Conservation (phyloP, 2,329 filamentous ascomycete genomes). For the Verticillium zaregamsianum region DNA sequence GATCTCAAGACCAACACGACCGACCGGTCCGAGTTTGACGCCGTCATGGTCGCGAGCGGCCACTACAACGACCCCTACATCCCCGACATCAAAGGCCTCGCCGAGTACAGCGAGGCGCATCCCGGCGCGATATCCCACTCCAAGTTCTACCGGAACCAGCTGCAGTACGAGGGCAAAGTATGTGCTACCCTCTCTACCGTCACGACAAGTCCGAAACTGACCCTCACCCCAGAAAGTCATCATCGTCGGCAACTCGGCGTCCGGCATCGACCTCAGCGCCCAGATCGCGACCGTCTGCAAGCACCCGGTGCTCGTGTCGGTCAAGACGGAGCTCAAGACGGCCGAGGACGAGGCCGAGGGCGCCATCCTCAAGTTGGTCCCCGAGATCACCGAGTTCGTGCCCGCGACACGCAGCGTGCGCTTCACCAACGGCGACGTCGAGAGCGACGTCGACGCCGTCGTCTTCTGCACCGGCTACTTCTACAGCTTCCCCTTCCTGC, state of each 20-base stretch:
- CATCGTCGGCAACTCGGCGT: slow-evolving; percentile 68
- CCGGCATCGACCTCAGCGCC: slow-evolving; percentile 61
- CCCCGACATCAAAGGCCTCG: slow-evolving; percentile 52
- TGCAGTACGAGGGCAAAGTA: slow-evolving; percentile 27
- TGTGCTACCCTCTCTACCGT: not conserved
- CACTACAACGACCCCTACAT: slow-evolving; percentile 59
- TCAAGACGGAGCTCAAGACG: slow-evolving; percentile 28
- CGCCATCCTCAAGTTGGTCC: slow-evolving; percentile 27
- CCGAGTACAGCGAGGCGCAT: slow-evolving; percentile 44
- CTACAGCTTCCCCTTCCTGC: slow-evolving; percentile 74
- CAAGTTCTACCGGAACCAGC: slow-evolving; percentile 58
- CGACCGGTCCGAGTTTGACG: slow-evolving; percentile 45
- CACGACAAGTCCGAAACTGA: not conserved
- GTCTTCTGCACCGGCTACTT: slow-evolving; percentile 90
- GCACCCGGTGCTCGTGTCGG: slow-evolving; percentile 53
- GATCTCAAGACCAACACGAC: slow-evolving; percentile 21
- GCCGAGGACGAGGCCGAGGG: slow-evolving; percentile 16
- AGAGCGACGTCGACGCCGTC: slow-evolving; percentile 67
- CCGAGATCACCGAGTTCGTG: slow-evolving; percentile 43
- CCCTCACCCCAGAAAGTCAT: slow-evolving; percentile 52
- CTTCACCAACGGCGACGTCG: slow-evolving; percentile 62
- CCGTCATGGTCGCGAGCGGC: slow-evolving; percentile 58
- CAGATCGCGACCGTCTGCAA: slow-evolving; percentile 56
- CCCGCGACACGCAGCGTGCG: slow-evolving; percentile 45
- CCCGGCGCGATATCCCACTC: slow-evolving; percentile 55